Evolutionary conservation across 164 flowering plant species (phyloP).

Genomic region (Magnolia officinalis): DNA sequence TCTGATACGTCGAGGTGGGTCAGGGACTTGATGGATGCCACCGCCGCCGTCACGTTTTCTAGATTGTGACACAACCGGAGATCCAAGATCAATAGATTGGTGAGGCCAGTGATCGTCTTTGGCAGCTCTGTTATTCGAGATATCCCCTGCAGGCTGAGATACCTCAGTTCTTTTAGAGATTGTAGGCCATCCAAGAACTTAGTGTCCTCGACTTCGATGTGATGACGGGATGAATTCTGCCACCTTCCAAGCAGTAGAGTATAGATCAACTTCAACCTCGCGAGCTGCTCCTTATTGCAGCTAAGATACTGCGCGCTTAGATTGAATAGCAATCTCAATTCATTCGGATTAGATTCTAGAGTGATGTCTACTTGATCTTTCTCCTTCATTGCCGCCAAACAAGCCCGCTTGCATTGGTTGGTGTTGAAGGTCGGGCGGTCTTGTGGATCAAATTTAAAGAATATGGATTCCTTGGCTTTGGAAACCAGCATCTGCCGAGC

Average conservation of each 20-base stretch:
- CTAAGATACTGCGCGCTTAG: constrained; percentile 18
- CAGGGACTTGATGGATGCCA: constrained; percentile 23
- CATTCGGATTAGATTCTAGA: background rate
- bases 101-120: constrained; percentile 12
- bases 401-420: background rate
- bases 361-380: background rate
- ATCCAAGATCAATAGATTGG: constrained; percentile 28
- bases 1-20: constrained; percentile 47
- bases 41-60: constrained; percentile 17
- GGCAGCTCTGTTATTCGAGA: constrained; percentile 34
- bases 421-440: background rate
- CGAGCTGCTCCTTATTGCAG: constrained; percentile 5
- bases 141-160: constrained; percentile 35
- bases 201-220: constrained; percentile 28
- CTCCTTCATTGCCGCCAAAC: background rate
- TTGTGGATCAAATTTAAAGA: constrained; percentile 17
- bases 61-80: constrained; percentile 42
- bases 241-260: constrained; percentile 41
- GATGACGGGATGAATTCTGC: constrained; percentile 21
- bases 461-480: constrained; percentile 8
- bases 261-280: constrained; percentile 15
- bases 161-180: constrained; percentile 16
- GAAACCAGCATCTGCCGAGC: constrained; percentile 15
- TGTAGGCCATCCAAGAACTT: constrained; percentile 17
- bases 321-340: constrained; percentile 20